Conservation (phyloP, 805 yeast species). For the Saccharomycopsis javanensis region DNA sequence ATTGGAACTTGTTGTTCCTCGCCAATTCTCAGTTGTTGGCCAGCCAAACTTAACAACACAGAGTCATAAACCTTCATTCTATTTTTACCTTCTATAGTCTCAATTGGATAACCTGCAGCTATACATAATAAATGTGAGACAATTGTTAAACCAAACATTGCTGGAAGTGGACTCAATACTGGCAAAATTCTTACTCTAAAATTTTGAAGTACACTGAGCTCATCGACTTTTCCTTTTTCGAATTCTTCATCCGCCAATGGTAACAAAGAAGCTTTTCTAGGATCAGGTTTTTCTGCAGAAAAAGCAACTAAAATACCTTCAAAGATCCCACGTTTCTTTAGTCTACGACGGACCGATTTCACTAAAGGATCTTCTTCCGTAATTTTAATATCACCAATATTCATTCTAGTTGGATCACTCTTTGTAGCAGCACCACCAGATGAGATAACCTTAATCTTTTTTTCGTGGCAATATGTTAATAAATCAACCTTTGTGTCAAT, state of each 20-base stretch:
- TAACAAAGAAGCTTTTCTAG: conserved; percentile 77
- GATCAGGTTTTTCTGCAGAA: conserved; percentile 95
- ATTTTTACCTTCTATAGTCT: conserved; percentile 84
- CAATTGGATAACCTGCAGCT: conserved; percentile 82
- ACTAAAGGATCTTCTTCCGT: conserved; percentile 94
- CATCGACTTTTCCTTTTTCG: conserved; percentile 74
- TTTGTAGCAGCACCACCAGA: conserved; percentile 98
- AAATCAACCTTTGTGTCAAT: conserved; percentile 94
- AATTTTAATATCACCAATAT: conserved; percentile 76
- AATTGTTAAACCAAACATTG: conserved; percentile 84
- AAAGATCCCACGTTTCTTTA: conserved; percentile 68
- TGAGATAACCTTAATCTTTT: conserved; percentile 60
- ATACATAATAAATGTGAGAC: conserved; percentile 75
- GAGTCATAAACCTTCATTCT: conserved; percentile 80
- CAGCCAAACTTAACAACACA: conserved; percentile 71
- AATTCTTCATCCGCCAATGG: conserved; percentile 80
- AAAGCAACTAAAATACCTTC: conserved; percentile 79
- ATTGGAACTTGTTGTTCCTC: conserved; percentile 72
- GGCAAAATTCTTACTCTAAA: conserved; percentile 93
- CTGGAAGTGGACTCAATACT: conserved; percentile 95
- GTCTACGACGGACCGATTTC: conserved; percentile 72
- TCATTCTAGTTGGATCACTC: conserved; percentile 87
- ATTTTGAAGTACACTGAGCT: conserved; percentile 75
- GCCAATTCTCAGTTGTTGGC: conserved; percentile 76
- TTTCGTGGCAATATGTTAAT: conserved; percentile 56